These are phyloP conservation scores for Euphorbia schlechtendalii DNA, from an alignment of 441 rosid genomes.

Conservation along the genomic window DNA sequence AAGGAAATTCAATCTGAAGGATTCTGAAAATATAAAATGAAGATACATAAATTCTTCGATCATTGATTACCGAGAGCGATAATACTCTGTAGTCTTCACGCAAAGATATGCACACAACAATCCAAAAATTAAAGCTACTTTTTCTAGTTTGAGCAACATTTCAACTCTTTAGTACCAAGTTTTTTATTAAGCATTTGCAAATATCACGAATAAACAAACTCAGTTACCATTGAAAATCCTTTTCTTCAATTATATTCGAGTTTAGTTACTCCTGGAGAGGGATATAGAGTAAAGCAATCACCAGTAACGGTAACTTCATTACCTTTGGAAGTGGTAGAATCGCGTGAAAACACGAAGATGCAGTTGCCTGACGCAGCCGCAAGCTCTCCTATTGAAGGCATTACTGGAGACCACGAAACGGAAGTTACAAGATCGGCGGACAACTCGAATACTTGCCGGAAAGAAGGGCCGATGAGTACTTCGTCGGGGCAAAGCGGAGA, in stretches of 20 bases:
- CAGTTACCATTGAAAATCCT: background rate
- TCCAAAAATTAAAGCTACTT: background rate
- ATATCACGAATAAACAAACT: background rate
- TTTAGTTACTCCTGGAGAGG: background rate
- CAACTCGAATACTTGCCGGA: slow-evolving; percentile 76
- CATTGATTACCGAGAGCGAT: background rate
- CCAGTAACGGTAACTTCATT: background rate
- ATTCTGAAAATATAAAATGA: background rate
- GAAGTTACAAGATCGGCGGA: slow-evolving; percentile 47
- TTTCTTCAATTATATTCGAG: background rate
- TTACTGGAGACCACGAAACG: slow-evolving; percentile 75
- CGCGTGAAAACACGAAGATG: slow-evolving; percentile 45
- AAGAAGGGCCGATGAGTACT: slow-evolving; percentile 48
- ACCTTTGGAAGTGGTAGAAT: slow-evolving; percentile 41
- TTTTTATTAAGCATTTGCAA: background rate
- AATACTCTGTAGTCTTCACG: background rate
- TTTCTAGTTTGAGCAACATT: background rate
- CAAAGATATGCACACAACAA: background rate
- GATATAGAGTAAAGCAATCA: background rate
- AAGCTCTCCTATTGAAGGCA: slow-evolving; percentile 72
- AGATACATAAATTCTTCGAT: background rate
- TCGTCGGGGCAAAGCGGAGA: slow-evolving; percentile 69
- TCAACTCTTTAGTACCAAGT: background rate
- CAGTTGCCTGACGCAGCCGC: slow-evolving; percentile 66
- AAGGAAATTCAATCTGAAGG: slow-evolving; percentile 20